A percentile compares a stretch with the other conserved stretches of the same genome.
phyloP scores from a whole-genome alignment of 2,329 filamentous ascomycete genomes.

The Aureobasidium zeae region DNA sequence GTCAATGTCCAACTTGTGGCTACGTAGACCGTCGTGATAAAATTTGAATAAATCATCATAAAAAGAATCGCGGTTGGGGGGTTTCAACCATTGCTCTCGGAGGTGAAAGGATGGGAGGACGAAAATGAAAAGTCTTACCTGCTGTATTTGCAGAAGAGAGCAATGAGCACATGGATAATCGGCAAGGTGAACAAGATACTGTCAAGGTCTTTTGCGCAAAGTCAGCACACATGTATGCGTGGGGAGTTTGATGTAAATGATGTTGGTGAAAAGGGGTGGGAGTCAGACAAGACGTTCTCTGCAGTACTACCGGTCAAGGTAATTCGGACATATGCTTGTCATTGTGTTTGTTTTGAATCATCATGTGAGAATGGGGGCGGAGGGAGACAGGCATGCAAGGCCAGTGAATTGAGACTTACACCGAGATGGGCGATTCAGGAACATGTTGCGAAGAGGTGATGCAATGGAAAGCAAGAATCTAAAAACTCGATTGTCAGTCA shows the following conservation, averaged over 20 bases:
- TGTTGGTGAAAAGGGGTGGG: not conserved
- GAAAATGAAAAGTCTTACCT: slow-evolving; percentile 12
- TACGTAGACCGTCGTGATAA: slow-evolving; percentile 36
- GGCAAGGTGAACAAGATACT: not conserved
- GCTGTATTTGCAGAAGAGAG: not conserved
- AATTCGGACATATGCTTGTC: slow-evolving; percentile 36
- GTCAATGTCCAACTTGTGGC: slow-evolving; percentile 31
- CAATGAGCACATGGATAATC: not conserved
- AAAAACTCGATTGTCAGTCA: slow-evolving; percentile 12
- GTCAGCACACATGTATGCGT: slow-evolving; percentile 22
- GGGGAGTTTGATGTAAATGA: no score
- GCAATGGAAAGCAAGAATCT: not conserved
- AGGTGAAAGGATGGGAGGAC: not conserved
- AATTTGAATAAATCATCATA: slow-evolving; percentile 30
- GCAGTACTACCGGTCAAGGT: slow-evolving; percentile 29
- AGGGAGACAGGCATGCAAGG: slow-evolving; percentile 6
- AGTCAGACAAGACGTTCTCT: slow-evolving; percentile 24
- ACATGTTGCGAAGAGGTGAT: not conserved
- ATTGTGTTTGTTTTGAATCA: slow-evolving; percentile 27
- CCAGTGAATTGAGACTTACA: slow-evolving; percentile 9
- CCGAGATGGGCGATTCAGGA: not conserved
- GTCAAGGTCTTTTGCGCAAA: not conserved
- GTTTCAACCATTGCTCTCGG: slow-evolving; percentile 4
- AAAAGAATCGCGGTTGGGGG: no score
- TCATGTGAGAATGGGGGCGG: slow-evolving; percentile 23